phyloP scores from a whole-genome alignment of 148 eudicot species.

The Amaranthus cruentus region DNA sequence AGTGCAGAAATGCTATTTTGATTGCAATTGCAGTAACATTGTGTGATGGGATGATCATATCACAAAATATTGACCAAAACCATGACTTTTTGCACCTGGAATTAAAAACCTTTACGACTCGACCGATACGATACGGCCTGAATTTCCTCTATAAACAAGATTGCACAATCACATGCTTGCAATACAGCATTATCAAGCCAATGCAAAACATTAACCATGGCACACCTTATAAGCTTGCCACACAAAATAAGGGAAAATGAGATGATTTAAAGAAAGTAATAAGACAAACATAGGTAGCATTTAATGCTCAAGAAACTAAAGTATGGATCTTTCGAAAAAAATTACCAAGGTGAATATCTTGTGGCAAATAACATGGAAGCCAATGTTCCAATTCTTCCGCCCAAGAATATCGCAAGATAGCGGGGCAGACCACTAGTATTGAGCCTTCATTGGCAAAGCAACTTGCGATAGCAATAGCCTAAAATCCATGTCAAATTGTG shows the following conservation, averaged over 20 bases:
- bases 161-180: no score
- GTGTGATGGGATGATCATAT: no score
- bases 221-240: slow-evolving; percentile 8
- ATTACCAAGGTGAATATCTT: slow-evolving; percentile 92
- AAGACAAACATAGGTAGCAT: not conserved
- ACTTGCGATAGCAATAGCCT: slow-evolving; percentile 92
- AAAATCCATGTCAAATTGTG: slow-evolving; percentile 18
- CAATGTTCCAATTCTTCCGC: slow-evolving; percentile 97
- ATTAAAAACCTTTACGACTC: no score
- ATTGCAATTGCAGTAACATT: no score
- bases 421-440: slow-evolving; percentile 95
- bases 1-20: no score
- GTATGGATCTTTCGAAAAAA: slow-evolving; percentile 11
- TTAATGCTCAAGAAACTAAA: not conserved
- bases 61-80: no score
- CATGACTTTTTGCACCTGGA: no score
- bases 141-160: no score
- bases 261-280: no score
- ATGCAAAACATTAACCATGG: not conserved
- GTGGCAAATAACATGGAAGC: slow-evolving; percentile 86
- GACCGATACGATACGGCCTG: no score
- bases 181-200: not conserved
- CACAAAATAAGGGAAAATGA: not conserved
- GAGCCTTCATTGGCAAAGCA: slow-evolving; percentile 77
- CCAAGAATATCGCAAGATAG: slow-evolving; percentile 88